phyloP scores from a whole-genome alignment of 2,329 filamentous ascomycete species.

The Lachnellula hyalina region DNA sequence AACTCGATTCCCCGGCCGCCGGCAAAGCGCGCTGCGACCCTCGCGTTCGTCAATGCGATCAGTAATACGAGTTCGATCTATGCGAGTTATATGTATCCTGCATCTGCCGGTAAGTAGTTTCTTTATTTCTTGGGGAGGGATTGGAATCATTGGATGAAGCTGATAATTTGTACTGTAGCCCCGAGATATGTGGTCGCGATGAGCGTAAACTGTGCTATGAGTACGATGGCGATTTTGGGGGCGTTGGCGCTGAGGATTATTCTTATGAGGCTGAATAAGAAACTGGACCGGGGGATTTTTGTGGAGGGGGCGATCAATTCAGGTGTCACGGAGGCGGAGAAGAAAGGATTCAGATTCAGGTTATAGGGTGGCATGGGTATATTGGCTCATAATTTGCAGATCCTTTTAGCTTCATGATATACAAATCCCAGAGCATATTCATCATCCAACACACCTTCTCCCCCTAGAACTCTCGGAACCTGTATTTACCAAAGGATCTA shows the following conservation, averaged over 20 bases:
- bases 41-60: slow-evolving; percentile 72
- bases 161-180: background rate
- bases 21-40: slow-evolving; percentile 53
- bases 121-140: background rate
- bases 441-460: too few species aligned
- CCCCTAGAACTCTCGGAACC: too few species aligned
- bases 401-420: too few species aligned
- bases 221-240: slow-evolving; percentile 57
- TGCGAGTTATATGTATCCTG: slow-evolving; percentile 61
- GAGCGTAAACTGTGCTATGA: slow-evolving; percentile 61
- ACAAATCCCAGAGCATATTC: too few species aligned
- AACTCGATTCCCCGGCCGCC: slow-evolving; percentile 71
- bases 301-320: slow-evolving; percentile 49
- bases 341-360: slow-evolving; percentile 63
- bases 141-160: background rate
- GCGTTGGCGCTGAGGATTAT: slow-evolving; percentile 59
- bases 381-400: too few species aligned
- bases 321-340: slow-evolving; percentile 49
- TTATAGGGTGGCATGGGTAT: slow-evolving; percentile 34
- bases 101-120: slow-evolving; percentile 29
- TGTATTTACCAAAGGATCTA: too few species aligned
- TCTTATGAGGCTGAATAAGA: slow-evolving; percentile 61
- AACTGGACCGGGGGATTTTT: slow-evolving; percentile 55
- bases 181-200: slow-evolving; percentile 44
- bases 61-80: slow-evolving; percentile 67